Percentiles rank a stretch among this genome's conserved stretches.
Conservation (phyloP, 768 basidiomycete genomes). For the Favolaschia claudopus region DNA sequence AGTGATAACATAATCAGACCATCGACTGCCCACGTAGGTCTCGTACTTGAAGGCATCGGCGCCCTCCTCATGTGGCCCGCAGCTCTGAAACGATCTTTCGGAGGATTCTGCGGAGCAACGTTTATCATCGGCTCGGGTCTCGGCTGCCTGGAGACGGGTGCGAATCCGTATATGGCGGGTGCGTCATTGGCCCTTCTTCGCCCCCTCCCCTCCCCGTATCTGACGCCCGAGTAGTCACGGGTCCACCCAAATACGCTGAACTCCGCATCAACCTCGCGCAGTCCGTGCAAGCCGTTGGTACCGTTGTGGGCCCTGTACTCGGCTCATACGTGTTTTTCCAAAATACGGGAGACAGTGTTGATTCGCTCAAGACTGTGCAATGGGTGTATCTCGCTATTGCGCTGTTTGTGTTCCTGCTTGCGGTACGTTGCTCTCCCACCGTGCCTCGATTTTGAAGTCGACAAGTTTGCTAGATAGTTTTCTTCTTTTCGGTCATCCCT, state of each 20-base stretch:
- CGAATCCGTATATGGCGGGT: constrained; percentile 47
- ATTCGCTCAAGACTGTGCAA: constrained; percentile 41
- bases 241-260: constrained; percentile 43
- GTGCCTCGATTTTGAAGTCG: too few relatives aligned
- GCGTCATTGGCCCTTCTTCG: not conserved
- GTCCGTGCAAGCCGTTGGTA: constrained; percentile 41
- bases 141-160: constrained; percentile 41
- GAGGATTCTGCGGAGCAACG: constrained; percentile 45
- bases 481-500: constrained; percentile 42
- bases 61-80: constrained; percentile 47
- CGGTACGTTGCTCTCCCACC: not conserved
- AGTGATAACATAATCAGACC: not conserved
- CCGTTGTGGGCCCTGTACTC: constrained; percentile 42
- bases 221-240: constrained; percentile 30
- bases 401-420: constrained; percentile 41
- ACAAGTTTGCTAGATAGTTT: constrained; percentile 29
- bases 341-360: constrained; percentile 38
- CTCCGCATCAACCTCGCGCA: constrained; percentile 44
- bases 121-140: constrained; percentile 45
- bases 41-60: constrained; percentile 40
- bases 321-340: constrained; percentile 45
- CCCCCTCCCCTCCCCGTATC: too few relatives aligned
- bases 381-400: constrained; percentile 45
- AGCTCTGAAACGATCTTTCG: constrained; percentile 41
- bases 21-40: constrained; percentile 13